phyloP scores from a whole-genome alignment of 2,329 filamentous ascomycete genomes.

The Beauveria caledonica region DNA sequence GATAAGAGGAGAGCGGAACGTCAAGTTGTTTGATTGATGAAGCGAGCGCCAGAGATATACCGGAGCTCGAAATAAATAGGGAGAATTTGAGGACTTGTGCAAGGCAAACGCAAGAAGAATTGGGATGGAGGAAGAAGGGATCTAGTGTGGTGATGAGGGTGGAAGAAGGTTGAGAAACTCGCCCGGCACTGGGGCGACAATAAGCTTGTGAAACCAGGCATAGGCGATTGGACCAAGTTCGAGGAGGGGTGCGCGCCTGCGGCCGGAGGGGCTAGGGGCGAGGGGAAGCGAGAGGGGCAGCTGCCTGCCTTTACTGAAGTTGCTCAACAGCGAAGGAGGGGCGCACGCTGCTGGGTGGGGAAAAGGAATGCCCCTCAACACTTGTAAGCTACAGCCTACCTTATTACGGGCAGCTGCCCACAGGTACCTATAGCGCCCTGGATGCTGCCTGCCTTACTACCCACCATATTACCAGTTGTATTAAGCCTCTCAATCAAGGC shows the following conservation, averaged over 20 bases:
- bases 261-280: neutral
- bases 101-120: neutral
- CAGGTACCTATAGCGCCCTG: neutral
- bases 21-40: neutral
- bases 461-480: neutral
- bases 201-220: constrained; percentile 9
- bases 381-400: neutral
- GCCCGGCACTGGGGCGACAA: neutral
- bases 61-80: neutral
- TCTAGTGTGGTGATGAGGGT: neutral
- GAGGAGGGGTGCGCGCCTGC: neutral
- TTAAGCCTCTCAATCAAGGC: neutral
- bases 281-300: constrained; percentile 2
- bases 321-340: neutral
- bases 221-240: constrained; percentile 4
- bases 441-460: no score
- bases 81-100: neutral
- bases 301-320: no score
- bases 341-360: neutral
- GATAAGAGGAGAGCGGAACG: constrained; percentile 10
- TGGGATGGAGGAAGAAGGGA: constrained; percentile 8
- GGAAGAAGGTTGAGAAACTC: constrained; percentile 1
- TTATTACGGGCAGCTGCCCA: no score
- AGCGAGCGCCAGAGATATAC: neutral
- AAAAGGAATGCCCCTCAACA: neutral